Evolutionary conservation across 768 basidiomycete species (phyloP).

Genomic region (Serendipita vermifera): DNA sequence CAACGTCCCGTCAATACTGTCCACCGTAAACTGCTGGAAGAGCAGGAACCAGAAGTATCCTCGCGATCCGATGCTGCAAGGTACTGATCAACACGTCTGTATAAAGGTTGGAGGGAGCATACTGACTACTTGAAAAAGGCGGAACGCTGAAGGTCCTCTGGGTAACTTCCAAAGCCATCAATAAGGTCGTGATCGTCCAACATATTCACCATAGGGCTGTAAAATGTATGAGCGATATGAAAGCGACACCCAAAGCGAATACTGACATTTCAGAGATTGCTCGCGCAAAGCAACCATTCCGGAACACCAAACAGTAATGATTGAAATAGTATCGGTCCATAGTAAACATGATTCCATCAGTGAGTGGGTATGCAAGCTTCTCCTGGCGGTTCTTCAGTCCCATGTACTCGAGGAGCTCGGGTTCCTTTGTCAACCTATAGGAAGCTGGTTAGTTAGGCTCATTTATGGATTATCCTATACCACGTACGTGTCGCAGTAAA

Average conservation of each 20-base stretch:
- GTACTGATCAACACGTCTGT: neutral
- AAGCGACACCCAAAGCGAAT: slow-evolving; percentile 1
- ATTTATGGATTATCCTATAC: neutral
- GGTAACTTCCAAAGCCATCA: slow-evolving; percentile 79
- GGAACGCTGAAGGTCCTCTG: slow-evolving; percentile 60
- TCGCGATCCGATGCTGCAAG: slow-evolving; percentile 47
- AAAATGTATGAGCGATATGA: neutral
- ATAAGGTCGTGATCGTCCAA: slow-evolving; percentile 37
- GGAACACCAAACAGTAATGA: slow-evolving; percentile 78
- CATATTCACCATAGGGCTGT: slow-evolving; percentile 76
- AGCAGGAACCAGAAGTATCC: slow-evolving; percentile 89
- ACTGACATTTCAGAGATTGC: slow-evolving; percentile 84
- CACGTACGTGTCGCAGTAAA: slow-evolving; percentile 72
- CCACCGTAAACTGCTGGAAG: slow-evolving; percentile 78
- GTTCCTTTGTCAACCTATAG: slow-evolving; percentile 63
- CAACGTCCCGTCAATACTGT: slow-evolving; percentile 53
- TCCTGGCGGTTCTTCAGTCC: slow-evolving; percentile 40
- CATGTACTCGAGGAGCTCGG: slow-evolving; percentile 82
- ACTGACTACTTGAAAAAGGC: slow-evolving; percentile 48
- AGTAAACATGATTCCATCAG: slow-evolving; percentile 55
- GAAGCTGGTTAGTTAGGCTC: neutral
- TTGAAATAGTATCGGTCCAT: slow-evolving; percentile 85
- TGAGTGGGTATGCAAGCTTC: slow-evolving; percentile 48
- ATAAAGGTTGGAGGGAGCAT: too few relatives aligned
- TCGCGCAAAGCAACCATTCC: slow-evolving; percentile 78